These are phyloP conservation scores for Backusella morwellensis DNA, from an alignment of 192 early-diverging fungal genomes.

Conservation along the genomic window DNA sequence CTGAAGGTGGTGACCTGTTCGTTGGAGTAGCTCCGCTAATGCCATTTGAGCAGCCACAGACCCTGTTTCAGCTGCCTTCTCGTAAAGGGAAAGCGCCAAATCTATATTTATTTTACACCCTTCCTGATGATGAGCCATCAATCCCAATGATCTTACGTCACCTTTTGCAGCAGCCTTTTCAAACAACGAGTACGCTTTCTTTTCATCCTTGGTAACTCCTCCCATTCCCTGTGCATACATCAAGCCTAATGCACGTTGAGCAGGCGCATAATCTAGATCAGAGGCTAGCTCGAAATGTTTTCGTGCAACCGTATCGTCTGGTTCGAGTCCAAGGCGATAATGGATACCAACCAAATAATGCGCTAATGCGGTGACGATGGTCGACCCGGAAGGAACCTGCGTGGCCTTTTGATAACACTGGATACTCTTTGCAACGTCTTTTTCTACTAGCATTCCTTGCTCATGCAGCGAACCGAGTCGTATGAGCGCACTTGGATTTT, in stretches of 20 bases:
- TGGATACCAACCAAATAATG: conserved; percentile 33
- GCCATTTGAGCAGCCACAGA: conserved; percentile 20
- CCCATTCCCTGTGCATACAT: conserved; percentile 31
- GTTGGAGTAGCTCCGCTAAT: conserved; percentile 25
- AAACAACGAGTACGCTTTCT: conserved; percentile 29
- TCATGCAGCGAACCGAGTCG: conserved; percentile 33
- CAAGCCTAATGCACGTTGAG: conserved; percentile 26
- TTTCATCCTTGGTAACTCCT: conserved; percentile 13
- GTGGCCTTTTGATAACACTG: conserved; percentile 25
- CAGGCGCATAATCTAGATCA: conserved; percentile 23
- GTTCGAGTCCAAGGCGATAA: conserved; percentile 13
- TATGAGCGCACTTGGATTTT: conserved; percentile 22
- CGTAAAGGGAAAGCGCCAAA: conserved; percentile 20
- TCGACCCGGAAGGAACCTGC: background rate
- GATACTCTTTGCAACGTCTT: conserved; percentile 18
- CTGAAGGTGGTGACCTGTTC: conserved; percentile 5
- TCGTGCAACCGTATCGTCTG: conserved; percentile 11
- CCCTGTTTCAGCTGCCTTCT: conserved; percentile 30
- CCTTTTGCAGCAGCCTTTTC: conserved; percentile 35
- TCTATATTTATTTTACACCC: conserved; percentile 20
- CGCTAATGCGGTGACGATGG: background rate
- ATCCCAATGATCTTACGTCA: conserved; percentile 23
- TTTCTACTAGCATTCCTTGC: conserved; percentile 21
- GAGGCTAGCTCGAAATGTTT: conserved; percentile 13
- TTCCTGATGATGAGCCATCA: conserved; percentile 27